These are phyloP conservation scores for Ogataea corticis DNA, from an alignment of 805 yeast species.

Conservation along the genomic window DNA sequence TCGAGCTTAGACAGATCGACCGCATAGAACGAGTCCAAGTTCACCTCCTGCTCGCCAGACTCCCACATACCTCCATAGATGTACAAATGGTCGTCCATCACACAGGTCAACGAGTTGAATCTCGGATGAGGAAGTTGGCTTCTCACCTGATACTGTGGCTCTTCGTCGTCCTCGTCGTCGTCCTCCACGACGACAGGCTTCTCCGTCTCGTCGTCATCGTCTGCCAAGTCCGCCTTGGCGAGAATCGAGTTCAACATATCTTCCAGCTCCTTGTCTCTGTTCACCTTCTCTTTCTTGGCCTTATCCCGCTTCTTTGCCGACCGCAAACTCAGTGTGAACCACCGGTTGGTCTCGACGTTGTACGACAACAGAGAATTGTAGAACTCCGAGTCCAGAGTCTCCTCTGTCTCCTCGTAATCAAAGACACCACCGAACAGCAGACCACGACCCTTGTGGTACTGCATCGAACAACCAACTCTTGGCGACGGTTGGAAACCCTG, in stretches of 20 bases:
- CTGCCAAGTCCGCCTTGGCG: constrained; percentile 69
- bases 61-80: constrained; percentile 93
- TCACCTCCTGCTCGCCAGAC: constrained; percentile 79
- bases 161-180: constrained; percentile 38
- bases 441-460: constrained; percentile 87
- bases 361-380: constrained; percentile 80
- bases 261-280: constrained; percentile 79
- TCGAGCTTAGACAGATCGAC: constrained; percentile 84
- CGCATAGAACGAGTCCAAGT: constrained; percentile 81
- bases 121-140: constrained; percentile 81
- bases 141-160: constrained; percentile 50
- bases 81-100: constrained; percentile 78
- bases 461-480: constrained; percentile 93
- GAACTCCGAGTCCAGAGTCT: constrained; percentile 79
- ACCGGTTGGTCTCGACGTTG: constrained; percentile 82
- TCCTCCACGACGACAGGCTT: constrained; percentile 37
- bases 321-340: constrained; percentile 74
- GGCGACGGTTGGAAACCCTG: constrained; percentile 91
- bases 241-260: constrained; percentile 73
- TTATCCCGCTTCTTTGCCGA: constrained; percentile 55
- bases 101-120: constrained; percentile 83
- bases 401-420: constrained; percentile 95
- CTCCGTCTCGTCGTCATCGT: constrained; percentile 46
- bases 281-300: constrained; percentile 44
- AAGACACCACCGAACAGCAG: constrained; percentile 93